Conservation (phyloP, 345 rosid species). For the Cochlearia excelsa region DNA sequence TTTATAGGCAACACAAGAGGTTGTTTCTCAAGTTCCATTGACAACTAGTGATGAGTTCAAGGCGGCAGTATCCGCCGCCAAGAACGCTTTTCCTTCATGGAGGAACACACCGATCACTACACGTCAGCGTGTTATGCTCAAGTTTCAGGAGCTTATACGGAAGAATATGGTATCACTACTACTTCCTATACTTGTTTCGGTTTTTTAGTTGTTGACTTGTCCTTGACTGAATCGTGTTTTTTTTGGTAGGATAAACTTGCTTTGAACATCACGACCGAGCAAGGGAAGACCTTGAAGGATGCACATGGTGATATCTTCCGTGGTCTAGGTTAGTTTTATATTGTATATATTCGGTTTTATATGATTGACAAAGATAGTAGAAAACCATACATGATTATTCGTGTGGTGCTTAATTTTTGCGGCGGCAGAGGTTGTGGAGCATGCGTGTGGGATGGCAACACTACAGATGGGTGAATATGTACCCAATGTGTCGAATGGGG, state of each 20-base stretch:
- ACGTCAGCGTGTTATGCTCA: constrained; percentile 86
- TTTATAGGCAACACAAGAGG: constrained; percentile 84
- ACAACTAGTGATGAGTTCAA: constrained; percentile 88
- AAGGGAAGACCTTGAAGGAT: constrained; percentile 96
- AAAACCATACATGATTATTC: no score
- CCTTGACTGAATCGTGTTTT: neutral
- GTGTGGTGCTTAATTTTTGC: neutral
- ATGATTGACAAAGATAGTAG: neutral
- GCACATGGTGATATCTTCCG: constrained; percentile 98
- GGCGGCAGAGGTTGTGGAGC: constrained; percentile 90
- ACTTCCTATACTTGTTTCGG: neutral
- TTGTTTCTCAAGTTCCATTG: constrained; percentile 79
- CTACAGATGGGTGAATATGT: constrained; percentile 97
- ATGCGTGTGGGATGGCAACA: constrained; percentile 95
- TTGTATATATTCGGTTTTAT: constrained; percentile 5
- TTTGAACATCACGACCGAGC: constrained; percentile 79
- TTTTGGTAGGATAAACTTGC: constrained; percentile 82
- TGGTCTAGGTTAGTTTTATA: constrained; percentile 64
- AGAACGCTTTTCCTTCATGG: constrained; percentile 81
- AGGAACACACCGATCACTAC: constrained; percentile 81
- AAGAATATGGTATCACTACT: constrained; percentile 59
- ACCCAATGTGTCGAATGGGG: constrained; percentile 82
- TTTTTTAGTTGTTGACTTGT: constrained; percentile 13
- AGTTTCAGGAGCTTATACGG: constrained; percentile 90
- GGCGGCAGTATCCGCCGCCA: constrained; percentile 88